Conservation (phyloP, 2,329 filamentous ascomycete species). For the Magnaporthiopsis incrustans region DNA sequence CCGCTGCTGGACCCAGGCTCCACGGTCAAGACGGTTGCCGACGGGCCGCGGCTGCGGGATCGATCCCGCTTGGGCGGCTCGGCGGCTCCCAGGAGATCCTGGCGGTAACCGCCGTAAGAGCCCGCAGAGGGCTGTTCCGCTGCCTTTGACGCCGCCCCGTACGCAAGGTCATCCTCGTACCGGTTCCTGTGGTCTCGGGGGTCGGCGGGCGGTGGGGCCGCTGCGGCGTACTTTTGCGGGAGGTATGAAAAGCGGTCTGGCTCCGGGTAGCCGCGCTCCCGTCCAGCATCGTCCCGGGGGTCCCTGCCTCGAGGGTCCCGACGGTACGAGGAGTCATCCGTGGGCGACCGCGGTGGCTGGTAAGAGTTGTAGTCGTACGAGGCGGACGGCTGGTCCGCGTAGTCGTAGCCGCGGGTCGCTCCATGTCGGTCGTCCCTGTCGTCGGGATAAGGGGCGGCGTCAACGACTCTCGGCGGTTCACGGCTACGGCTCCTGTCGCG, state of each 20-base stretch:
- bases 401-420: conserved; percentile 22
- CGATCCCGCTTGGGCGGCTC: conserved; percentile 14
- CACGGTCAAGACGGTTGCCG: conserved; percentile 32
- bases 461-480: conserved; percentile 25
- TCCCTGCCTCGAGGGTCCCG: conserved; percentile 23
- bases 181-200: neutral
- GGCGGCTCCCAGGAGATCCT: conserved; percentile 6
- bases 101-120: conserved; percentile 18
- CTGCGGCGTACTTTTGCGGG: conserved; percentile 37
- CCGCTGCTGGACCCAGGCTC: conserved; percentile 29
- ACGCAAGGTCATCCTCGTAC: conserved; percentile 10
- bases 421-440: conserved; percentile 22
- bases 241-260: conserved; percentile 33
- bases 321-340: conserved; percentile 22
- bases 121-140: conserved; percentile 9
- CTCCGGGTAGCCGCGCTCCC: conserved; percentile 13
- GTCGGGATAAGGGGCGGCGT: conserved; percentile 37
- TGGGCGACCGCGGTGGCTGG: conserved; percentile 14
- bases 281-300: conserved; percentile 8
- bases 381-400: conserved; percentile 15
- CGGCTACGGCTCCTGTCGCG: conserved; percentile 27
- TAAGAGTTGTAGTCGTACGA: conserved; percentile 8
- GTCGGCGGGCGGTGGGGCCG: neutral
- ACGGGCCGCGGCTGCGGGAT: conserved; percentile 19
- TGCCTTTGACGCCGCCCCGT: conserved; percentile 9